Base-by-base conservation (phyloP, 129 eudicot genomes). In the Calendula officinalis region DNA sequence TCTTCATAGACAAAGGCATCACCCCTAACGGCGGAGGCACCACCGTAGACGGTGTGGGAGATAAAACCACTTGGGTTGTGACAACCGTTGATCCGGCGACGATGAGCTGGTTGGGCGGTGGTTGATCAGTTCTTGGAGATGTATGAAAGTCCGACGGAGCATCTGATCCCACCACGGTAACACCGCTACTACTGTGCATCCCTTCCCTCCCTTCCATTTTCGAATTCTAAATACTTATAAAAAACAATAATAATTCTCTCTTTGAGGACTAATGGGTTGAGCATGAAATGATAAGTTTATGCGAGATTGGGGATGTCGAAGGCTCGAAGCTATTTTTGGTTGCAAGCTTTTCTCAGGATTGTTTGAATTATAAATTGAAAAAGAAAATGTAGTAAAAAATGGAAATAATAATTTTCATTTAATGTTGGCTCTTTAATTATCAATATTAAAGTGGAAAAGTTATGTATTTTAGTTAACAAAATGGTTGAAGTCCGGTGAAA, bases 161-260 rank as follows among this genome's bases (percentile, higher is more conserved):
- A 87, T 88, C 98, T 74, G 98, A 87, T 78, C 83, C 84, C 72
- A 83, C 91, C 75, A 88, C 96, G 41, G 96, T 85, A 40, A 91
- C 91, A 64, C 90, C 90, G 80, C 84, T 69, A 55, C 8, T 55
- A 56, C 61, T 81, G 62, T 69, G 70, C 54, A 59, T 78, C 57
- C 68, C 78, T 72, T 77, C 90, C 78, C 70, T 75, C 51, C 70
- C 79, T 60, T 75, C 81, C 84, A 79, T 76, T 52, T 79, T 56
- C 49, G 48, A 68, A 55, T 14, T 45, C 11, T 36, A 62, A 6
- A 55, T 40, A n/a, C n/a, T n/a, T n/a, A n/a, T n/a, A n/a, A n/a
- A n/a, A n/a, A n/a, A n/a, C n/a, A n/a, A n/a, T n/a, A n/a, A n/a
- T n/a, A n/a, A n/a, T n/a, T n/a, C n/a, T n/a, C n/a, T n/a, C n/a